phyloP scores from a whole-genome alignment of 2,329 filamentous ascomycete species.

The Colletotrichum lupini region DNA sequence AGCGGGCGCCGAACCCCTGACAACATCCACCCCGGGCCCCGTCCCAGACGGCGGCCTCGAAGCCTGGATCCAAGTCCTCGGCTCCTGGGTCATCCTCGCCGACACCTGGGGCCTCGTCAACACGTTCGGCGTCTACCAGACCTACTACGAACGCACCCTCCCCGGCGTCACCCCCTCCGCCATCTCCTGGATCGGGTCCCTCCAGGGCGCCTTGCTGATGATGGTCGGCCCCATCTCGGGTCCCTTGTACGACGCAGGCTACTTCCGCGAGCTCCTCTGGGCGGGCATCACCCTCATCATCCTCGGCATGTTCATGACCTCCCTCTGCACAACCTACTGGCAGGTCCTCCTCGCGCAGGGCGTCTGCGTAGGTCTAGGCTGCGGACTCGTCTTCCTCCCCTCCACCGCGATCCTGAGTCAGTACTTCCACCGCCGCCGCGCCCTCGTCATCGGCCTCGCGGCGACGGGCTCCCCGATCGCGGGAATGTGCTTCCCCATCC shows the following conservation, averaged over 20 bases:
- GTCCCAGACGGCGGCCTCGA: slow-evolving; percentile 40
- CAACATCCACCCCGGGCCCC: slow-evolving; percentile 16
- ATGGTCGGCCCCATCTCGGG: slow-evolving; percentile 53
- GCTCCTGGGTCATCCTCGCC: slow-evolving; percentile 37
- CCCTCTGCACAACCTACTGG: slow-evolving; percentile 56
- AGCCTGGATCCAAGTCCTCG: slow-evolving; percentile 42
- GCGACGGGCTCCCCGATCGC: slow-evolving; percentile 49
- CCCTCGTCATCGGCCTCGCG: slow-evolving; percentile 46
- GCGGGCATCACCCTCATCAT: slow-evolving; percentile 49
- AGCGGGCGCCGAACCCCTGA: background rate
- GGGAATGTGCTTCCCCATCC: slow-evolving; percentile 54
- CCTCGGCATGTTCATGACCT: slow-evolving; percentile 57
- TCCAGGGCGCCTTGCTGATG: slow-evolving; percentile 54
- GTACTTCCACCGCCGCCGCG: slow-evolving; percentile 51
- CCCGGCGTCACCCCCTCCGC: slow-evolving; percentile 47
- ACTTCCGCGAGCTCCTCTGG: slow-evolving; percentile 50
- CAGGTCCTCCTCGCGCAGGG: slow-evolving; percentile 53
- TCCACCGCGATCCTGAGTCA: slow-evolving; percentile 50
- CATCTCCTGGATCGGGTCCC: slow-evolving; percentile 58
- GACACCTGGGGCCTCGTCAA: slow-evolving; percentile 50
- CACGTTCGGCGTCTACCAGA: slow-evolving; percentile 59
- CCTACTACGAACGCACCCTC: slow-evolving; percentile 53
- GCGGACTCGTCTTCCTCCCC: slow-evolving; percentile 48
- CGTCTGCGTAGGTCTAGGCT: slow-evolving; percentile 51
- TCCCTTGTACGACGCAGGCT: slow-evolving; percentile 55